Conservation (phyloP, 2,329 filamentous ascomycete species). For the Fonsecaea monophora region DNA sequence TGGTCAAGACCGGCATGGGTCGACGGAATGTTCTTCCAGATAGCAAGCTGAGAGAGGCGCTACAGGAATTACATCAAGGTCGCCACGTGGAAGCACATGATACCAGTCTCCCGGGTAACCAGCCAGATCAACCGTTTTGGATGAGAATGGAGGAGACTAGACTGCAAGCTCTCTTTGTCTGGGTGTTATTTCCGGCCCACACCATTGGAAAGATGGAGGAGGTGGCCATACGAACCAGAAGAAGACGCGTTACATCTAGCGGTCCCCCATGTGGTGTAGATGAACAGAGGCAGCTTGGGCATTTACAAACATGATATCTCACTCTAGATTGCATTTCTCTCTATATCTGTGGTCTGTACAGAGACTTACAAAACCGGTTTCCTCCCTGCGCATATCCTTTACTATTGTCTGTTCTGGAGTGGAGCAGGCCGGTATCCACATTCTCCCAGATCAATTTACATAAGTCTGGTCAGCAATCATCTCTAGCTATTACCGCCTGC, state of each 20-base stretch:
- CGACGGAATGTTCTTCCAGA: neutral
- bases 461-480: too few relatives aligned
- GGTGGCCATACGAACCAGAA: neutral
- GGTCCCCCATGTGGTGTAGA: neutral
- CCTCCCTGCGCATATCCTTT: too few relatives aligned
- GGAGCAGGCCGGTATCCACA: too few relatives aligned
- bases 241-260: neutral
- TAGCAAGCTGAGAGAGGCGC: neutral
- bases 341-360: neutral
- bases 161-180: neutral
- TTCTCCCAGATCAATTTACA: too few relatives aligned
- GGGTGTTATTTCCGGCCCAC: neutral
- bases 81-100: neutral
- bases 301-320: neutral
- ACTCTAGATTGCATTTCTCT: neutral
- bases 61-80: neutral
- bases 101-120: neutral
- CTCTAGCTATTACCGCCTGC: too few relatives aligned
- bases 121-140: neutral
- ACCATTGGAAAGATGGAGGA: neutral
- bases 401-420: too few relatives aligned
- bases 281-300: constrained; percentile 1
- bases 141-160: neutral
- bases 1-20: neutral
- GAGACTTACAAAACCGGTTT: too few relatives aligned